Conservation (phyloP, 345 rosid genomes). For the Erysimum cheiranthoides region DNA sequence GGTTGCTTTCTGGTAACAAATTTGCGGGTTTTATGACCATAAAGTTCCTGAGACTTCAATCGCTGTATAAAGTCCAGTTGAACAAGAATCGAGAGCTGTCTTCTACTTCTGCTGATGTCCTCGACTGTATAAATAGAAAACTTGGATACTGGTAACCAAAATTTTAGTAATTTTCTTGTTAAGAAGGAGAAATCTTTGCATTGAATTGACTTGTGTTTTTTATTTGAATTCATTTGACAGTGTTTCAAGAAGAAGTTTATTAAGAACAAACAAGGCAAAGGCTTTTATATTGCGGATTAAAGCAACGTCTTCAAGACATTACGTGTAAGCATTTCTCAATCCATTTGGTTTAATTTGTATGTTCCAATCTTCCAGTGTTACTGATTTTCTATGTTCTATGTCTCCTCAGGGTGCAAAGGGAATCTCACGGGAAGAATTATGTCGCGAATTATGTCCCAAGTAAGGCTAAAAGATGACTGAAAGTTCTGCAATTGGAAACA, state of each 20-base stretch:
- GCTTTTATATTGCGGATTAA: conserved; percentile 48
- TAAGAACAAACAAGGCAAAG: conserved; percentile 47
- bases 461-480: conserved; percentile 7
- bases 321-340: conserved; percentile 45
- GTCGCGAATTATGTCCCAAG: conserved; percentile 29
- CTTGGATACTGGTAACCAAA: conserved; percentile 61
- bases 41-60: conserved; percentile 59
- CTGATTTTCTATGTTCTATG: conserved; percentile 24
- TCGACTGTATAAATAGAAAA: conserved; percentile 60
- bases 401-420: conserved; percentile 28
- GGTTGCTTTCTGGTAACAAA: conserved; percentile 79
- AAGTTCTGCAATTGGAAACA: conserved; percentile 15
- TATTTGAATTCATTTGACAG: conserved; percentile 41
- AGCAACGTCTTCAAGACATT: conserved; percentile 49
- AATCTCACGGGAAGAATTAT: conserved; percentile 1
- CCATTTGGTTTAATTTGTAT: conserved; percentile 12
- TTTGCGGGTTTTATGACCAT: conserved; percentile 59
- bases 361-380: background rate
- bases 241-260: conserved; percentile 59
- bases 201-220: background rate
- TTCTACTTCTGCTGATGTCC: conserved; percentile 31
- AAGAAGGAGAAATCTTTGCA: conserved; percentile 1
- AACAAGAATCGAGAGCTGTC: conserved; percentile 51
- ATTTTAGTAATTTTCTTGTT: background rate
- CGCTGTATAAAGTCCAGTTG: conserved; percentile 63